Percentiles rank a stretch among this genome's conserved stretches.
These are phyloP conservation scores for Entoloma clypeatum DNA, from an alignment of 1,284 basidiomycete genomes.

Conservation along the genomic window DNA sequence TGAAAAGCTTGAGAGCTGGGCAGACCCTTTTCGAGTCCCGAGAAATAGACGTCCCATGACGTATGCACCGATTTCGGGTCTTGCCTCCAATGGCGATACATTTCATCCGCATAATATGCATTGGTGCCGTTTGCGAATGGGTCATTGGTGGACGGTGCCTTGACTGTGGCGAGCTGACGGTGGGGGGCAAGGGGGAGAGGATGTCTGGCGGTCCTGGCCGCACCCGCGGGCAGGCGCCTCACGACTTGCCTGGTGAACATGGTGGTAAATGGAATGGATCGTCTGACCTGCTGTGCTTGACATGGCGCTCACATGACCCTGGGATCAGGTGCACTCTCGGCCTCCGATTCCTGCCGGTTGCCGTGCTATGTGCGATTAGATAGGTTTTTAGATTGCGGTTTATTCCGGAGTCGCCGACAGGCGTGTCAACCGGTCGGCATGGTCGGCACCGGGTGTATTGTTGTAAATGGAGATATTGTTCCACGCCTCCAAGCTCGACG, in stretches of 20 bases:
- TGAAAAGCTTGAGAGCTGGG: constrained; percentile 82
- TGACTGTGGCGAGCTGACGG: constrained; percentile 48
- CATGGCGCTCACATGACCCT: too few relatives aligned
- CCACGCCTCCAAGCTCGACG: too few relatives aligned
- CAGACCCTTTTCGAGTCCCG: constrained; percentile 88
- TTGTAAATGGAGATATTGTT: too few relatives aligned
- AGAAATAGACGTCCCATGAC: constrained; percentile 96
- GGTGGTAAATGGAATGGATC: too few relatives aligned
- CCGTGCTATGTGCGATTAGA: too few relatives aligned
- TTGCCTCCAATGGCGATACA: constrained; percentile 89
- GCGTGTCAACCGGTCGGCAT: too few relatives aligned
- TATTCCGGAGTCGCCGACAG: too few relatives aligned
- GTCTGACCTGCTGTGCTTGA: too few relatives aligned
- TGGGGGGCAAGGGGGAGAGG: constrained; percentile 14
- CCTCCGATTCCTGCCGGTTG: too few relatives aligned
- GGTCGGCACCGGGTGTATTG: too few relatives aligned
- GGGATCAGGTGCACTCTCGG: too few relatives aligned
- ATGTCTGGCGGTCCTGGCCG: constrained; percentile 14
- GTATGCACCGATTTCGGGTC: constrained; percentile 91
- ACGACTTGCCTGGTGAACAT: constrained; percentile 34
- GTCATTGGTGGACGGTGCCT: constrained; percentile 67
- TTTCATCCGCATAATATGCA: constrained; percentile 94
- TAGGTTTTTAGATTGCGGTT: too few relatives aligned
- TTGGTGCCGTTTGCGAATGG: constrained; percentile 90
- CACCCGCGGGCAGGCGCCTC: constrained; percentile 24